Percentiles rank a stretch among this genome's conserved stretches.
phyloP scores from a whole-genome alignment of 768 basidiomycete genomes.

The Lactarius sanguifluus region DNA sequence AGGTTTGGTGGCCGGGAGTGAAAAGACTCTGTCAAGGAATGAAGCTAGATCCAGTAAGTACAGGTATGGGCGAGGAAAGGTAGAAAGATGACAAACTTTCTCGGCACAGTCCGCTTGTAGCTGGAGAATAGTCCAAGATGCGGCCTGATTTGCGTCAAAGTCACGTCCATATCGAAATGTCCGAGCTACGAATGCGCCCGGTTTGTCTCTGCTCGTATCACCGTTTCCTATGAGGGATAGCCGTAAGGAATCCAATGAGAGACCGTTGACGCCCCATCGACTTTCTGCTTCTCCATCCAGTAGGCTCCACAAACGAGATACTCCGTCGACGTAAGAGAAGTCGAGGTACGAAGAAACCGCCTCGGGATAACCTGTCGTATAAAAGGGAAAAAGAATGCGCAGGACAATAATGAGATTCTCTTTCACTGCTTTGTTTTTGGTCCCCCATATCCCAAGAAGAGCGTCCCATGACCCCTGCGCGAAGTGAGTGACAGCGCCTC shows the following conservation, averaged over 20 bases:
- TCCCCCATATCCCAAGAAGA: conserved; percentile 72
- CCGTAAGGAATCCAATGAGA: conserved; percentile 66
- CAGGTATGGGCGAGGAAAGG: conserved; percentile 12
- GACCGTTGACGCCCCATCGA: conserved; percentile 61
- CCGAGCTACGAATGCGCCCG: conserved; percentile 53
- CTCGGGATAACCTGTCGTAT: conserved; percentile 40
- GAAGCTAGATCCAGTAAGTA: conserved; percentile 47
- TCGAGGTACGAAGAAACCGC: conserved; percentile 31
- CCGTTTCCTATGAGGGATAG: conserved; percentile 44
- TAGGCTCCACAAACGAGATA: conserved; percentile 53
- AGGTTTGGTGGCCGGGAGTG: conserved; percentile 40
- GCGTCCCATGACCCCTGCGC: conserved; percentile 61
- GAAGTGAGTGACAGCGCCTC: conserved; percentile 55
- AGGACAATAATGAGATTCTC: conserved; percentile 78
- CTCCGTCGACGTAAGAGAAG: conserved; percentile 47
- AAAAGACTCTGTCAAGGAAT: conserved; percentile 57
- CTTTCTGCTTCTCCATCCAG: conserved; percentile 63
- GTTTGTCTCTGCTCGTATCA: conserved; percentile 17
- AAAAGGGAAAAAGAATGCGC: conserved; percentile 69
- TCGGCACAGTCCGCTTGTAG: conserved; percentile 76
- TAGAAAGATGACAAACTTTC: conserved; percentile 47
- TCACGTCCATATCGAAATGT: conserved; percentile 75
- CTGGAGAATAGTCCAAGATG: conserved; percentile 78
- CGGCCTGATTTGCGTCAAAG: conserved; percentile 67
- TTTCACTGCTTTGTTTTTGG: conserved; percentile 73